Evolutionary conservation across 495 filamentous ascomycete genomes (phyloP), one percentile per base, ranked within the genome.

Genomic region (Ascobolus immersus): DNA sequence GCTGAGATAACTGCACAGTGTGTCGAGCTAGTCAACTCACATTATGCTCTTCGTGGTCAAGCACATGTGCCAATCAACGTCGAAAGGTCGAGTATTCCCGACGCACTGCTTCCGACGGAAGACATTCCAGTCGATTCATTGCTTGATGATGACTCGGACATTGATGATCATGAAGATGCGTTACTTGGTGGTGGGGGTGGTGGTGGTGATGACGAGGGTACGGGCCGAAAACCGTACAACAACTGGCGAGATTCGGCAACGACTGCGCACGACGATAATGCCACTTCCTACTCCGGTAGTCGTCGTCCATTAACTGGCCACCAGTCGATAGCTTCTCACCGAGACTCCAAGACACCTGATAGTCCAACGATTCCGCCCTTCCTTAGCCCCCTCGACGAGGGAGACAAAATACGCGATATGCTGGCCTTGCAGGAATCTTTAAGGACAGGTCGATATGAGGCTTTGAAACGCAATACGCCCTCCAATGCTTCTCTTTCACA

Each of bases 1-100:
- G 63, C 69, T 1, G 74, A 77, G 40, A 64, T 80, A 4, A 67
- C 76, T 11, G 65, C 67, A 5, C 63, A 69, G 39, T 79, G 74
- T 38, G 63, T 74, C 54, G 64, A 48, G 24, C 49, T 64, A 11
- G 60, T 56, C 26, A 47, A 58, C 17, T 51, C 51, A 32, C 44
- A 54, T 17, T 13, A 15, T 13, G n/a, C 14, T 13, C 18, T 31
- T 10, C 18, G 12, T 14, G 12, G 10, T n/a, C 12, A 31, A 15
- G 28, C 2, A 4, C 12, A 17, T 15, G 28, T 10, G 18, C n/a
- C 4, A 13, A 10, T 31, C n/a, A 17, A 31, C 2, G 12, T 10
- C 3, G n/a, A 31, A 26, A 18, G 18, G 11, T 21, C 29, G 14
- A 20, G 11, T 19, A 38, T 57, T 12, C 61, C 61, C 8, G 44